Conservation (phyloP, 495 filamentous ascomycete species). For the Tuber aestivum region DNA sequence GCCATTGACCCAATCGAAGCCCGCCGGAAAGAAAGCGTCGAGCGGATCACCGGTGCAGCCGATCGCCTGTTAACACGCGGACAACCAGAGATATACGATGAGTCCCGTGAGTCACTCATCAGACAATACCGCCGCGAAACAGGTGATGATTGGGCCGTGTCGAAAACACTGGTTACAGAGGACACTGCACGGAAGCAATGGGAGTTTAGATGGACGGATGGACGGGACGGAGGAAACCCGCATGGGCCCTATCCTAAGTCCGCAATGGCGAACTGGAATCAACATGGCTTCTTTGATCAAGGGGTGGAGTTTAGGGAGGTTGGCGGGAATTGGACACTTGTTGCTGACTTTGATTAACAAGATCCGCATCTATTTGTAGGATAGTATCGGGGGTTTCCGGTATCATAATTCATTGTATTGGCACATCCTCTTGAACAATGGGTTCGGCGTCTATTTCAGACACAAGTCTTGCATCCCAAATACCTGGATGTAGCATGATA, state of each 20-base stretch:
- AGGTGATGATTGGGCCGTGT: conserved; percentile 85
- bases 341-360: conserved; percentile 25
- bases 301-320: conserved; percentile 74
- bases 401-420: neutral
- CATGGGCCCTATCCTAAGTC: conserved; percentile 81
- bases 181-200: conserved; percentile 48
- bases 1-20: conserved; percentile 64
- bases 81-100: conserved; percentile 81
- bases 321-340: conserved; percentile 36
- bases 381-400: neutral
- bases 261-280: conserved; percentile 82
- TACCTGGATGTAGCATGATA: neutral
- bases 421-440: neutral
- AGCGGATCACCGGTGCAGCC: conserved; percentile 79
- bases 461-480: neutral
- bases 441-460: neutral
- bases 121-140: conserved; percentile 80
- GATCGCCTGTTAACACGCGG: conserved; percentile 76
- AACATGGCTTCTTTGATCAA: conserved; percentile 88
- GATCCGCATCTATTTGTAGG: neutral
- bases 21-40: conserved; percentile 63
- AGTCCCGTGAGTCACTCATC: conserved; percentile 74
- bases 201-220: conserved; percentile 90
- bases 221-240: conserved; percentile 67
- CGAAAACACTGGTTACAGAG: conserved; percentile 32